Conservation (phyloP, 1,139 yeast species). For the Blastobotrys ciferrii region DNA sequence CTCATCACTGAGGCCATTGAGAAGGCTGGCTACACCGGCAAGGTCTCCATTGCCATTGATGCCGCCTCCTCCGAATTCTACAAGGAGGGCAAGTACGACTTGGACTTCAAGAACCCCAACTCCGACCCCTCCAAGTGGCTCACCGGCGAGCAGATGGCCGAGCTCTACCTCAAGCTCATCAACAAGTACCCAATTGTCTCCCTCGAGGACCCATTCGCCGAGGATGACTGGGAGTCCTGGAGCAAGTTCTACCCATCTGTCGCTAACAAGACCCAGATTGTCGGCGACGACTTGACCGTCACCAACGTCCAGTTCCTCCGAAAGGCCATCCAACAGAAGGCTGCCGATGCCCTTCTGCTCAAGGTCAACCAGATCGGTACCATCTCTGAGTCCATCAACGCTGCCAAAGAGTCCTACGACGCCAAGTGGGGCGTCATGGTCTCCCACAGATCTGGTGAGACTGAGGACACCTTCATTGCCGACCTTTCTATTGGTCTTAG, state of each 20-base stretch:
- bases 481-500: conserved; percentile 95
- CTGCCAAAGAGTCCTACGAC: conserved; percentile 78
- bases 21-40: conserved; percentile 89
- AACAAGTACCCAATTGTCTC: conserved; percentile 94
- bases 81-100: conserved; percentile 93
- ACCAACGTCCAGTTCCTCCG: conserved; percentile 93
- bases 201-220: conserved; percentile 97
- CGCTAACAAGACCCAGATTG: conserved; percentile 72
- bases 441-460: conserved; percentile 98
- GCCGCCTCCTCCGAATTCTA: conserved; percentile 95
- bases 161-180: conserved; percentile 72
- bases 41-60: conserved; percentile 86
- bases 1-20: conserved; percentile 84
- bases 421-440: conserved; percentile 95
- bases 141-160: conserved; percentile 81
- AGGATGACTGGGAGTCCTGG: conserved; percentile 99
- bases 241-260: conserved; percentile 70
- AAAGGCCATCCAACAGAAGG: conserved; percentile 92
- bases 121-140: conserved; percentile 88
- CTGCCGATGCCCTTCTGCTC: conserved; percentile 87
- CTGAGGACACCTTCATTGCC: conserved; percentile 97
- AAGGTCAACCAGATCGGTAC: conserved; percentile 91
- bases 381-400: conserved; percentile 78
- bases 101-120: conserved; percentile 94
- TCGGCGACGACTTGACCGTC: conserved; percentile 96